Conservation (phyloP, 2,329 filamentous ascomycete species). For the Cladosporium phlei region DNA sequence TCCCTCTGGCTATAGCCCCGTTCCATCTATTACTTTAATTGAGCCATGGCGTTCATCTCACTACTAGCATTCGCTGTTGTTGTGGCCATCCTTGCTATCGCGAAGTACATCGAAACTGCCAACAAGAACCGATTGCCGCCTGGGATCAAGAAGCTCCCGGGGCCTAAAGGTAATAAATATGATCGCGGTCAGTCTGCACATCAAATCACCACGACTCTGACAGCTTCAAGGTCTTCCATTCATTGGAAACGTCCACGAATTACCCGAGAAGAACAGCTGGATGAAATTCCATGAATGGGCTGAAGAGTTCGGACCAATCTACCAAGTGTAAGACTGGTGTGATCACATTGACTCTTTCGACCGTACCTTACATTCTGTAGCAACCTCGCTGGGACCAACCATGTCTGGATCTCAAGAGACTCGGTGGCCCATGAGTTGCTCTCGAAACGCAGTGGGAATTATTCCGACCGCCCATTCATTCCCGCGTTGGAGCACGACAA, state of each 20-base stretch:
- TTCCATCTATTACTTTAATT: not conserved
- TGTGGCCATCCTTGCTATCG: conserved; percentile 25
- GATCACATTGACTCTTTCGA: too few species aligned
- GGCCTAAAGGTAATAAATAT: conserved; percentile 20
- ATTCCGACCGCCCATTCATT: conserved; percentile 45
- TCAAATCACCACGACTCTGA: too few species aligned
- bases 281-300: conserved; percentile 45
- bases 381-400: conserved; percentile 41
- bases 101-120: conserved; percentile 15
- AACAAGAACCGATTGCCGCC: conserved; percentile 16
- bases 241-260: conserved; percentile 39
- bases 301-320: conserved; percentile 36
- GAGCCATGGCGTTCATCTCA: conserved; percentile 20
- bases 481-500: conserved; percentile 42
- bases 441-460: conserved; percentile 42
- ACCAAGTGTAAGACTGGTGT: too few species aligned
- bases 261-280: conserved; percentile 41
- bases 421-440: conserved; percentile 40
- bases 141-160: conserved; percentile 21
- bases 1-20: not conserved
- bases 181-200: not conserved
- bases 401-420: conserved; percentile 44
- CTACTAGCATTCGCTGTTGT: conserved; percentile 23
- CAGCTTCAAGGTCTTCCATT: conserved; percentile 44
- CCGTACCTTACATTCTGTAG: too few species aligned